A percentile compares a stretch with the other conserved stretches of the same genome.
phyloP scores from a whole-genome alignment of 805 yeast species.

The Danielozyma ontarioensis region DNA sequence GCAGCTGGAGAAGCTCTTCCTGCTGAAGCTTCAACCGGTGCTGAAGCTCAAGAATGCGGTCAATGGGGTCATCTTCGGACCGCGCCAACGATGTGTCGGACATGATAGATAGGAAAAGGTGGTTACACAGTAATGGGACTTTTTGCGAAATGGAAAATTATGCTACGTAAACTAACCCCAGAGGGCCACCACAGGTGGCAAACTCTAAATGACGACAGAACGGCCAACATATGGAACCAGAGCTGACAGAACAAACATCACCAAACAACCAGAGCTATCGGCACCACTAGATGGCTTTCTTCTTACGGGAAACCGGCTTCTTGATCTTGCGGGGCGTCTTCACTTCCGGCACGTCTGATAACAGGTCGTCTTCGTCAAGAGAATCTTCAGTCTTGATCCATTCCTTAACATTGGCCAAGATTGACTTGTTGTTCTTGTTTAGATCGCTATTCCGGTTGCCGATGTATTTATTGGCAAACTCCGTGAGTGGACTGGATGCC shows the following conservation, averaged over 20 bases:
- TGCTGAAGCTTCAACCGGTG: background rate
- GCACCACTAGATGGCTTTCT: background rate
- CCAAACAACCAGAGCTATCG: background rate
- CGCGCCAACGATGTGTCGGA: no score
- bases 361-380: background rate
- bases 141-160: background rate
- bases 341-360: background rate
- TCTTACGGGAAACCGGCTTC: slow-evolving; percentile 1
- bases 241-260: background rate
- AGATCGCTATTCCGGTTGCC: slow-evolving; percentile 46
- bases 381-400: slow-evolving; percentile 27
- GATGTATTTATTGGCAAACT: slow-evolving; percentile 58
- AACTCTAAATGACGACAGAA: no score
- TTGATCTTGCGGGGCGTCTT: slow-evolving; percentile 1
- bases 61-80: background rate
- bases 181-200: background rate
- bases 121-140: background rate
- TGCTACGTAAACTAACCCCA: background rate
- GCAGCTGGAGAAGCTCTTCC: slow-evolving; percentile 1
- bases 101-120: no score
- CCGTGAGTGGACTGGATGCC: slow-evolving; percentile 53
- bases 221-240: no score
- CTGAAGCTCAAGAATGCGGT: background rate
- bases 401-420: slow-evolving; percentile 37
- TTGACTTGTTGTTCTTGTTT: slow-evolving; percentile 25